A percentile compares a stretch with the other conserved stretches of the same genome.
These are phyloP conservation scores for Apiospora hydei DNA, from an alignment of 2,329 filamentous ascomycete genomes.

Conservation along the genomic window DNA sequence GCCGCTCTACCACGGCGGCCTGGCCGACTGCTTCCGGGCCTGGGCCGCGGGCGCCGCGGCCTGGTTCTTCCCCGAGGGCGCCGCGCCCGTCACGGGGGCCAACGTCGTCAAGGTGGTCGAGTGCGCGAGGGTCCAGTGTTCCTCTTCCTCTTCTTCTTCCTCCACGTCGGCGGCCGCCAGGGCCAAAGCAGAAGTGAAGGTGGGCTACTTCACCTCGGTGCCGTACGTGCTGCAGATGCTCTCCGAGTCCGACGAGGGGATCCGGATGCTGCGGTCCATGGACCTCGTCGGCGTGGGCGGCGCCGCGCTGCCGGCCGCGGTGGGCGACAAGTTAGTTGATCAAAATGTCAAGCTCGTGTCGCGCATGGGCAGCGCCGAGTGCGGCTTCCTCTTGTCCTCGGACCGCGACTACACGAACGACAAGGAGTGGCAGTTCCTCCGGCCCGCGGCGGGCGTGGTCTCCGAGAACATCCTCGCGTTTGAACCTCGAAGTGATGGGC, in stretches of 20 bases:
- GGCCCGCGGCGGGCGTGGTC: slow-evolving; percentile 40
- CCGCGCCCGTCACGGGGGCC: slow-evolving; percentile 60
- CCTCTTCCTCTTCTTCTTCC: no score
- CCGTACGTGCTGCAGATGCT: slow-evolving; percentile 65
- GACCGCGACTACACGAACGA: slow-evolving; percentile 62
- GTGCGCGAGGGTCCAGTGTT: slow-evolving; percentile 37
- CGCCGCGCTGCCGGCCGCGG: slow-evolving; percentile 59
- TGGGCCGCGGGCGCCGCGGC: slow-evolving; percentile 67
- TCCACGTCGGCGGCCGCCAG: no score
- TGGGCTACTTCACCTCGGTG: slow-evolving; percentile 69
- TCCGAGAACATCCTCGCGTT: slow-evolving; percentile 49
- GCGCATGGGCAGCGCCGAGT: slow-evolving; percentile 71
- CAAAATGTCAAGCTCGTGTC: slow-evolving; percentile 64
- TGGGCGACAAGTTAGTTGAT: slow-evolving; percentile 61
- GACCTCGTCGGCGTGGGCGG: slow-evolving; percentile 70
- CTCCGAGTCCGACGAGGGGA: slow-evolving; percentile 48
- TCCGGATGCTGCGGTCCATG: slow-evolving; percentile 57
- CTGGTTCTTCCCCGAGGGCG: slow-evolving; percentile 67
- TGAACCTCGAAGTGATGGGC: slow-evolving; percentile 50
- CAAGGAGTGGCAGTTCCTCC: slow-evolving; percentile 67
- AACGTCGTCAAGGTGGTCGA: slow-evolving; percentile 60
- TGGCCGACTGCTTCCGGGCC: slow-evolving; percentile 67
- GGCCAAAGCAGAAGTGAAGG: slow-evolving; percentile 29
- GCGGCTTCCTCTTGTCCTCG: slow-evolving; percentile 70
- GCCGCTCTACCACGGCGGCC: slow-evolving; percentile 66